phyloP scores from a whole-genome alignment of 2,329 filamentous ascomycete genomes.

The Tetracladium maxilliforme region DNA sequence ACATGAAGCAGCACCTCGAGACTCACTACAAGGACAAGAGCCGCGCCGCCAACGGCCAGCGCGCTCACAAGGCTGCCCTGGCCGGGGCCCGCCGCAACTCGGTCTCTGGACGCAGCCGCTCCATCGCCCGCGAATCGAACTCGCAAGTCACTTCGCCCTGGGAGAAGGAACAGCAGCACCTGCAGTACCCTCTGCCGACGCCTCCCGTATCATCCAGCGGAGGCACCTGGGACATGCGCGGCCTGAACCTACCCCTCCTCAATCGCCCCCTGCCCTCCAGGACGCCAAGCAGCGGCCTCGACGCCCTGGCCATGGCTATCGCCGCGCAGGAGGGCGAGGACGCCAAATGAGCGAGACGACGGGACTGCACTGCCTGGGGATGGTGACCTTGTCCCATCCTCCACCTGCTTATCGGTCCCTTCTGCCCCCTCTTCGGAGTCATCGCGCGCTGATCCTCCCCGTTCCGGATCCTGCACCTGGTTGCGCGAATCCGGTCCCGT shows the following conservation, averaged over 20 bases:
- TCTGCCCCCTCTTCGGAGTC: no score
- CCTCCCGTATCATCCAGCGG: constrained; percentile 1
- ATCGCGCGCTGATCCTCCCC: no score
- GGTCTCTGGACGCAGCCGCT: no score
- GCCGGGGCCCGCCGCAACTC: constrained; percentile 12
- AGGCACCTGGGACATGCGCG: constrained; percentile 31
- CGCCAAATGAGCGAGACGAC: not conserved
- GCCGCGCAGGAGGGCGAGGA: constrained; percentile 13
- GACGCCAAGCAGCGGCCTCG: constrained; percentile 35
- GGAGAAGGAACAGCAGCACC: no score
- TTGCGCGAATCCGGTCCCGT: no score
- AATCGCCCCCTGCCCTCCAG: constrained; percentile 24
- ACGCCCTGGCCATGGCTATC: constrained; percentile 37
- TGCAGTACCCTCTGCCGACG: constrained; percentile 13
- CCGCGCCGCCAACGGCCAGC: constrained; percentile 21
- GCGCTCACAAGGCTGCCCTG: constrained; percentile 14
- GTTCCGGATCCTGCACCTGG: no score
- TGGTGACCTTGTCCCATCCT: not conserved
- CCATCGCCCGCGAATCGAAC: no score
- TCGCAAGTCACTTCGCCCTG: no score
- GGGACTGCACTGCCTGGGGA: not conserved
- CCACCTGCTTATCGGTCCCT: not conserved
- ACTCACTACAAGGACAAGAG: constrained; percentile 57
- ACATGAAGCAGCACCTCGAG: constrained; percentile 76
- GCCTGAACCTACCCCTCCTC: constrained; percentile 26